Conservation (phyloP, 371 early-diverging fungal genomes). For the Actinomortierella ambigua region DNA sequence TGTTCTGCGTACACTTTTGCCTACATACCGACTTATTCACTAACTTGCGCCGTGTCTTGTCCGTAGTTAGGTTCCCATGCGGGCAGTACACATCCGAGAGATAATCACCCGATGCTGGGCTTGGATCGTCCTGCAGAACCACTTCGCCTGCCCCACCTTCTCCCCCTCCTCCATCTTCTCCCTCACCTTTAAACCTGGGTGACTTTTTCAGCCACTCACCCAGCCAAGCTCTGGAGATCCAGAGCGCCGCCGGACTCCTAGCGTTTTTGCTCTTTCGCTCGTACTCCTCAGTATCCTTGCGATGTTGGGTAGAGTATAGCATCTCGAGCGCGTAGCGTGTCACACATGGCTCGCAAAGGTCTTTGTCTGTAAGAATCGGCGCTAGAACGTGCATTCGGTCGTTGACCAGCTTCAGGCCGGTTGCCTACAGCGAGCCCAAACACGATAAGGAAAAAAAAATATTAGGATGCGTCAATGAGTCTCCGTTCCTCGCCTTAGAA, state of each 20-base stretch:
- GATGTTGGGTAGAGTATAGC: slow-evolving; percentile 28
- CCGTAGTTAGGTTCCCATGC: slow-evolving; percentile 17
- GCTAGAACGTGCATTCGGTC: slow-evolving; percentile 4
- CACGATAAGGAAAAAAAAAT: not conserved
- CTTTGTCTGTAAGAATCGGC: slow-evolving; percentile 24
- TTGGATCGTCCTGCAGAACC: slow-evolving; percentile 25
- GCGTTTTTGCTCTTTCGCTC: slow-evolving; percentile 13
- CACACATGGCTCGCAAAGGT: slow-evolving; percentile 22
- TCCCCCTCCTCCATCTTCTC: slow-evolving; percentile 5
- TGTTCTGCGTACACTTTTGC: not conserved
- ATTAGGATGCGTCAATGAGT: not conserved
- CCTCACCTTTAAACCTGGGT: slow-evolving; percentile 18
- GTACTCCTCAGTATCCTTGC: slow-evolving; percentile 27
- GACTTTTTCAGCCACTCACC: slow-evolving; percentile 32
- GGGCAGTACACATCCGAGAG: slow-evolving; percentile 23
- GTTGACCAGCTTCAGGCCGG: slow-evolving; percentile 13
- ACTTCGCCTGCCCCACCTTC: no score
- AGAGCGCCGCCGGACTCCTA: slow-evolving; percentile 10
- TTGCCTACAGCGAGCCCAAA: slow-evolving; percentile 4
- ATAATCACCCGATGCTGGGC: slow-evolving; percentile 17
- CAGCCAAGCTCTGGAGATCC: slow-evolving; percentile 43
- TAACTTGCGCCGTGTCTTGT: slow-evolving; percentile 18
- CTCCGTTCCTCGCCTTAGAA: not conserved
- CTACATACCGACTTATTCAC: slow-evolving; percentile 27
- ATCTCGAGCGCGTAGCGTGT: slow-evolving; percentile 3